phyloP scores from a whole-genome alignment of 73 alveolate genomes.

The Paramecium octaurelia region DNA sequence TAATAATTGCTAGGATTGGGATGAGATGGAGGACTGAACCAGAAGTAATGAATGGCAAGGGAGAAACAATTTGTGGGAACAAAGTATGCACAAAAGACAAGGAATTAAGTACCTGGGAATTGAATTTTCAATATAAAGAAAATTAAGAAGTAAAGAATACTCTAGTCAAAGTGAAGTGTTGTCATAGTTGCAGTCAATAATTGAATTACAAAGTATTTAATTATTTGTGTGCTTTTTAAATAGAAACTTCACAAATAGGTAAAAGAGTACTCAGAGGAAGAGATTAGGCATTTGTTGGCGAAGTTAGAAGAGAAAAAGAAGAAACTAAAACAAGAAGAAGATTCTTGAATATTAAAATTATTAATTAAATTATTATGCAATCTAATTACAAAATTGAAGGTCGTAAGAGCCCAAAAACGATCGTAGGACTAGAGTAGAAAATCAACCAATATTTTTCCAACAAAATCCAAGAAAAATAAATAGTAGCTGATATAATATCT shows the following conservation, averaged over 20 bases:
- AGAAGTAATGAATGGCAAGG: conserved; percentile 68
- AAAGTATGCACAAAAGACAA: conserved; percentile 50
- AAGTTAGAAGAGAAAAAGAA: neutral
- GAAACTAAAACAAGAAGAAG: conserved; percentile 13
- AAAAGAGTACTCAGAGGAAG: neutral
- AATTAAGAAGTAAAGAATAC: conserved; percentile 53
- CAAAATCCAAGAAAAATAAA: neutral
- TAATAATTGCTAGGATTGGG: conserved; percentile 54
- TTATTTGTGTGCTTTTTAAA: neutral
- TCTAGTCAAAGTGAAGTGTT: conserved; percentile 64
- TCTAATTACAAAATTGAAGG: neutral
- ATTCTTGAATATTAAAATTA: neutral
- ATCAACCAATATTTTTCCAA: neutral
- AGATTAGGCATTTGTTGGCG: neutral
- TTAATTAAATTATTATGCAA: neutral
- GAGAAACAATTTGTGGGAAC: conserved; percentile 65
- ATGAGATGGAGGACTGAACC: conserved; percentile 73
- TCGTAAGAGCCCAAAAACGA: neutral
- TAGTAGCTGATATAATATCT: neutral
- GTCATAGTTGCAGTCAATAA: conserved; percentile 63
- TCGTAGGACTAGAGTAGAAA: neutral
- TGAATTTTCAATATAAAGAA: conserved; percentile 55
- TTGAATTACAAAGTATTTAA: conserved; percentile 58
- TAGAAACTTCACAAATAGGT: conserved; percentile 50
- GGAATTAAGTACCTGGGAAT: conserved; percentile 59